Base-by-base conservation (phyloP, 139 green algal genomes). In the Klebsormidium nitens region DNA sequence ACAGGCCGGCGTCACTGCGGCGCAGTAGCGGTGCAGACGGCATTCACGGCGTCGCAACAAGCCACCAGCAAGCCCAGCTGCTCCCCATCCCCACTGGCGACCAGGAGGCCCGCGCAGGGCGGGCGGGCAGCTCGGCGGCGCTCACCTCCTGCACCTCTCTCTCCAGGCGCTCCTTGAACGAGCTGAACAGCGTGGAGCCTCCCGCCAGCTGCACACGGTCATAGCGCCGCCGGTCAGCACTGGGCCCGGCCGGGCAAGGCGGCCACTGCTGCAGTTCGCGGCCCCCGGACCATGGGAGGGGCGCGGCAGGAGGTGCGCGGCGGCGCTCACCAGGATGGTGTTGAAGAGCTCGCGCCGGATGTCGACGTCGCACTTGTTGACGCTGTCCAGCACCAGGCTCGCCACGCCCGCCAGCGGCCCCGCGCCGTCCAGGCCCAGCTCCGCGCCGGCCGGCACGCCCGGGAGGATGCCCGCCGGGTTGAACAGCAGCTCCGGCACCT, bases 331-430 rank as follows among this genome's bases (percentile, higher is more conserved):
- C 70, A 79, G 67, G n/a, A 79, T 76, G 57, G 34, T 61, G 57
- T 50, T 64, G 47, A 65, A 79, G 19, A 76, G 72, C 5, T 79
- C 71, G 26, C 52, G 48, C 1, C 72, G 44, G 38, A 79, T 78
- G 38, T 79, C 72, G 31, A 60, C 69, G 58, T 79, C 72, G n/a
- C 72, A 79, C 66, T 79, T 79, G 67, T 71, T 79, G 65, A 79
- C 79, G 56, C 42, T 71, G 23, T 79, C 40, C 28, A 71, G n/a
- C 19, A 71, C 47, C 64, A 65, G 64, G 3, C 2, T 14, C 42
- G 42, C 42, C 42, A 14, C 42, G 42, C 42, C 42, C 11, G 8
- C 14, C 11, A n/a, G 11, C 42, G 42, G 42, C 42, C 11, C 11
- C 42, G 42, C 14, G 11, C 11, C 42, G 11, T 14, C 8, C 42